A percentile compares a stretch with the other conserved stretches of the same genome.
These are phyloP conservation scores for Leucaena leucocephala DNA, from an alignment of 306 rosid species.

Conservation along the genomic window DNA sequence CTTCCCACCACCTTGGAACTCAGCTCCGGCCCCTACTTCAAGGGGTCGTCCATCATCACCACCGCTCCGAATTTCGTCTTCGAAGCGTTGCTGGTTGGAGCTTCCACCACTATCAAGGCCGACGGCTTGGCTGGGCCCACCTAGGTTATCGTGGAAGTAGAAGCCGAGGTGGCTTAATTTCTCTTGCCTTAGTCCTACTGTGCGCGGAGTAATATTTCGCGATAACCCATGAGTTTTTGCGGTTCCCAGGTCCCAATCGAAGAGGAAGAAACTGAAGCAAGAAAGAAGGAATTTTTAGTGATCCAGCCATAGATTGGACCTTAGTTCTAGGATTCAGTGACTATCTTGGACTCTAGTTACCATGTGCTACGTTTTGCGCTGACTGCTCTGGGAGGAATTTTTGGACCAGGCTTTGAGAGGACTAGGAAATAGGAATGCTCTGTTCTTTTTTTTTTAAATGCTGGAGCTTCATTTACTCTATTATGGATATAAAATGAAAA, in stretches of 20 bases:
- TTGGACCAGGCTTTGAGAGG: background rate
- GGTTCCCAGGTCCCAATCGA: background rate
- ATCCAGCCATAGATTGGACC: constrained; percentile 32
- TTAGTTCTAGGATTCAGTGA: background rate
- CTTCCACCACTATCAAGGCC: constrained; percentile 47
- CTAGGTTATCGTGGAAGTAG: constrained; percentile 54
- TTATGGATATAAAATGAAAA: too few relatives aligned
- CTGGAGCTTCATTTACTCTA: too few relatives aligned
- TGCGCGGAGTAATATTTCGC: constrained; percentile 29
- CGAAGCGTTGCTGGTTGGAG: constrained; percentile 38
- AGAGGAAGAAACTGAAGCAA: background rate
- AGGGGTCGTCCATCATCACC: constrained; percentile 61
- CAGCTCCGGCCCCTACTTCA: constrained; percentile 50
- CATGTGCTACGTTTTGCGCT: background rate
- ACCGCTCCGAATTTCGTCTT: constrained; percentile 47
- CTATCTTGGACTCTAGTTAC: background rate
- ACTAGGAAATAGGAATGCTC: too few relatives aligned
- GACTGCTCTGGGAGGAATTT: background rate
- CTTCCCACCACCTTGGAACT: constrained; percentile 51
- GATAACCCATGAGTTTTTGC: constrained; percentile 32
- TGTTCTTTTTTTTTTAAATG: too few relatives aligned
- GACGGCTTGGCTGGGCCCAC: constrained; percentile 49
- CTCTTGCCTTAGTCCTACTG: constrained; percentile 40
- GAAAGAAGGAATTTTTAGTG: constrained; percentile 11
- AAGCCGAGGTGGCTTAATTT: constrained; percentile 58